phyloP scores from a whole-genome alignment of 139 green algal species.

The Zygnema circumcarinatum region DNA sequence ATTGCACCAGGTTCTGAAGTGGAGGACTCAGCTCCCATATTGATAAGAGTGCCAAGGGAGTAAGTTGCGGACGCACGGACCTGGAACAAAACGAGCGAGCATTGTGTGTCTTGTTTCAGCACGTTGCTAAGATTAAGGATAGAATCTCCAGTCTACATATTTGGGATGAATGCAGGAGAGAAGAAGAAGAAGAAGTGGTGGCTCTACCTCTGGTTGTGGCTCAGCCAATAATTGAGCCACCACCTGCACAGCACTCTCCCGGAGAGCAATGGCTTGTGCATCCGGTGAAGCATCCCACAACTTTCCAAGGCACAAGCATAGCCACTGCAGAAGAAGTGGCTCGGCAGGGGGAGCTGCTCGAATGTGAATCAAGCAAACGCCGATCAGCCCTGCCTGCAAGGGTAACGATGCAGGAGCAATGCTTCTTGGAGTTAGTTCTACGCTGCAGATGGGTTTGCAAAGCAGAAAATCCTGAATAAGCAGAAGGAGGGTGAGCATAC shows the following conservation, averaged over 20 bases:
- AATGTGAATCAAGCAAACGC: conserved; percentile 55
- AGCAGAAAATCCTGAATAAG: neutral
- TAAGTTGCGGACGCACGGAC: conserved; percentile 38
- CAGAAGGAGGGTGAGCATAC: too few species aligned
- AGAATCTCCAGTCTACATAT: too few species aligned
- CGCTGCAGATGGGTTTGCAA: too few species aligned
- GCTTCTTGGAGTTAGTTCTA: too few species aligned
- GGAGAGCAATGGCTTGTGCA: conserved; percentile 47
- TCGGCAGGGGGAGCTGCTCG: conserved; percentile 21
- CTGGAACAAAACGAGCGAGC: conserved; percentile 10
- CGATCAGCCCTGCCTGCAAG: conserved; percentile 43
- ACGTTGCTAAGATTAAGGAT: conserved; percentile 1
- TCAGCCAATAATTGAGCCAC: conserved; percentile 70
- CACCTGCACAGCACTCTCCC: conserved; percentile 66
- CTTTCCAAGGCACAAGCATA: conserved; percentile 89
- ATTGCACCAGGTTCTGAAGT: neutral
- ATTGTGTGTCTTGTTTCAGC: neutral
- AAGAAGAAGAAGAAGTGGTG: too few species aligned
- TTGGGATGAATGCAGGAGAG: too few species aligned
- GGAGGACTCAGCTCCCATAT: neutral
- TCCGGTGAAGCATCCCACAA: conserved; percentile 74
- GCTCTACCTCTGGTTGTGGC: conserved; percentile 59
- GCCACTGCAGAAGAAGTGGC: conserved; percentile 87
- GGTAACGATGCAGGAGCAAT: too few species aligned
- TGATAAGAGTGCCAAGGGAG: conserved; percentile 35